Conservation (phyloP, 768 basidiomycete species). For the Podaxis pistillaris region DNA sequence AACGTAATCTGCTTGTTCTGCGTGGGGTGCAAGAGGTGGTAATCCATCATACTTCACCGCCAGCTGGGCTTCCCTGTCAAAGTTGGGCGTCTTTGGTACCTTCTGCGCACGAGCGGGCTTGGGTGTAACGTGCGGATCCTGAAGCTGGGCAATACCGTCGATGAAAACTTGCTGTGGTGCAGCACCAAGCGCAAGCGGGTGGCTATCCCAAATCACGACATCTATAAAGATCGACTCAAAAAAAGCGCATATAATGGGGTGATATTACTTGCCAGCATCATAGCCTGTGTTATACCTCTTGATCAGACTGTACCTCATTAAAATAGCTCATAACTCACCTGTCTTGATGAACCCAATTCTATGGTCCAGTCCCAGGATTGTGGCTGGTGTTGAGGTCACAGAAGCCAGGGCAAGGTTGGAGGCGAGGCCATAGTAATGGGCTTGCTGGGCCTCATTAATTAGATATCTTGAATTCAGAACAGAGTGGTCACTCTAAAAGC, state of each 20-base stretch:
- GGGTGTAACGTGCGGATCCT: constrained; percentile 37
- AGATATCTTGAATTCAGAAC: constrained; percentile 68
- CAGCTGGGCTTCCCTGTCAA: constrained; percentile 52
- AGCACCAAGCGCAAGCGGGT: constrained; percentile 75
- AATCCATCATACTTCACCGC: constrained; percentile 62
- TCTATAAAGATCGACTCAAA: constrained; percentile 31
- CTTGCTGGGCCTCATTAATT: constrained; percentile 75
- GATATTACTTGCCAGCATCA: constrained; percentile 52
- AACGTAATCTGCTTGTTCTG: constrained; percentile 36
- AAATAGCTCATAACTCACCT: constrained; percentile 31
- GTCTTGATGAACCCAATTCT: constrained; percentile 67
- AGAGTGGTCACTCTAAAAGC: constrained; percentile 58
- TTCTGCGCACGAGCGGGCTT: constrained; percentile 59
- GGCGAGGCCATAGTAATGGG: constrained; percentile 71
- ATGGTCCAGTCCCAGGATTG: constrained; percentile 69
- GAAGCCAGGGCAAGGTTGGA: constrained; percentile 62
- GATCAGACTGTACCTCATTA: background rate
- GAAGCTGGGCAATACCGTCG: constrained; percentile 76
- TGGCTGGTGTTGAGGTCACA: constrained; percentile 72
- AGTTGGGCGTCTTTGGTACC: constrained; percentile 56
- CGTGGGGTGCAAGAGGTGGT: constrained; percentile 53
- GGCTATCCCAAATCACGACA: constrained; percentile 73
- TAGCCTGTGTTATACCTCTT: constrained; percentile 40
- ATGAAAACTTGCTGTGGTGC: constrained; percentile 82
- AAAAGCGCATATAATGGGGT: background rate